These are phyloP conservation scores for Dinochytrium kinnereticum DNA, from an alignment of 371 early-diverging fungal genomes.

Conservation along the genomic window DNA sequence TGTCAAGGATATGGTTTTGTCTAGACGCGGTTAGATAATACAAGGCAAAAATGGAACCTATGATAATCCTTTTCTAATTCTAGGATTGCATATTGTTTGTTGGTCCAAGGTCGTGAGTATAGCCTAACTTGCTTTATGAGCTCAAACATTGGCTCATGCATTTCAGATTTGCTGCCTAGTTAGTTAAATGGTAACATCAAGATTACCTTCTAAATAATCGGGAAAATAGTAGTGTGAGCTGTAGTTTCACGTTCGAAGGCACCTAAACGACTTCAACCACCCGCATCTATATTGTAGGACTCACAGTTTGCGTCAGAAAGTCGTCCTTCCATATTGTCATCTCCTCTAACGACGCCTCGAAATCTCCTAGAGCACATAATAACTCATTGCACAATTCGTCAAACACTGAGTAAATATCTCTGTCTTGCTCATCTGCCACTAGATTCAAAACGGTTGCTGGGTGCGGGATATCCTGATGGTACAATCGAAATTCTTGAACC, in stretches of 20 bases:
- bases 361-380: conserved; percentile 45
- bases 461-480: conserved; percentile 40
- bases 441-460: conserved; percentile 42
- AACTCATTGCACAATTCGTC: conserved; percentile 52
- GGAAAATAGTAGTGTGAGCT: conserved; percentile 52
- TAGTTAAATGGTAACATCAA: neutral
- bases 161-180: conserved; percentile 49
- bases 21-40: conserved; percentile 18
- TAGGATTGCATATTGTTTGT: conserved; percentile 43
- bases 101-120: conserved; percentile 53
- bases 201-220: conserved; percentile 50
- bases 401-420: conserved; percentile 42
- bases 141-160: conserved; percentile 60
- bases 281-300: neutral
- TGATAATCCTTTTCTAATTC: conserved; percentile 54
- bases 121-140: conserved; percentile 53
- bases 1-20: conserved; percentile 52
- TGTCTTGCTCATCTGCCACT: conserved; percentile 41
- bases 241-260: conserved; percentile 52
- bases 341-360: conserved; percentile 56
- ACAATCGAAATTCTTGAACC: conserved; percentile 31
- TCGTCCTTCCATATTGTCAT: conserved; percentile 58
- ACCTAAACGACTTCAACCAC: conserved; percentile 15
- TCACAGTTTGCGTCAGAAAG: conserved; percentile 48
- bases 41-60: conserved; percentile 22